Evolutionary conservation across 179 eudicot genomes (phyloP).

Genomic region (Corrigiola litoralis): DNA sequence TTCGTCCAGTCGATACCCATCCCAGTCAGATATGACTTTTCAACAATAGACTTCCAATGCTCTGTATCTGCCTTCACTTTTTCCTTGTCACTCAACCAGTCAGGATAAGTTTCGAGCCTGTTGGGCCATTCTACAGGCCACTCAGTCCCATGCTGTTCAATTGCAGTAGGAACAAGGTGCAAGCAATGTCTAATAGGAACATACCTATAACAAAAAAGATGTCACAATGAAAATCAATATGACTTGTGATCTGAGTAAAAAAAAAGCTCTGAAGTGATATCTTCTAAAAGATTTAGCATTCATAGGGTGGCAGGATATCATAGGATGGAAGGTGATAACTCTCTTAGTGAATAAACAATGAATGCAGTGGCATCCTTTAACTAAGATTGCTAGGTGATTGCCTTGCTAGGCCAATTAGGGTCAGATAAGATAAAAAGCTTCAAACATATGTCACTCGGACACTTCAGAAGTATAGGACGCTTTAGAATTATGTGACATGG

Average conservation of each 20-base stretch:
- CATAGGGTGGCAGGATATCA: background rate
- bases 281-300: background rate
- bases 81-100: slow-evolving; percentile 80
- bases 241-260: no score
- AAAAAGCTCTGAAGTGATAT: background rate
- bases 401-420: no score
- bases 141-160: slow-evolving; percentile 90
- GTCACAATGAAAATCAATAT: slow-evolving; percentile 10
- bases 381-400: no score
- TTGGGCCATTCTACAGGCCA: slow-evolving; percentile 99
- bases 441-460: no score
- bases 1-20: slow-evolving; percentile 88
- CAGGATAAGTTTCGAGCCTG: slow-evolving; percentile 87
- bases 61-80: slow-evolving; percentile 69
- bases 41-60: slow-evolving; percentile 85
- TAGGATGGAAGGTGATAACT: no score
- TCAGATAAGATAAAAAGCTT: no score
- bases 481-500: no score
- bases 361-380: no score
- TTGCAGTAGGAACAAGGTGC: slow-evolving; percentile 68
- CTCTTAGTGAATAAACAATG: no score
- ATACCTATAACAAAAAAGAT: slow-evolving; percentile 50
- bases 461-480: no score
- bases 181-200: slow-evolving; percentile 61
- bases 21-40: slow-evolving; percentile 79